Conservation (phyloP, 2,329 filamentous ascomycete genomes). For the Aureobasidium sp. region DNA sequence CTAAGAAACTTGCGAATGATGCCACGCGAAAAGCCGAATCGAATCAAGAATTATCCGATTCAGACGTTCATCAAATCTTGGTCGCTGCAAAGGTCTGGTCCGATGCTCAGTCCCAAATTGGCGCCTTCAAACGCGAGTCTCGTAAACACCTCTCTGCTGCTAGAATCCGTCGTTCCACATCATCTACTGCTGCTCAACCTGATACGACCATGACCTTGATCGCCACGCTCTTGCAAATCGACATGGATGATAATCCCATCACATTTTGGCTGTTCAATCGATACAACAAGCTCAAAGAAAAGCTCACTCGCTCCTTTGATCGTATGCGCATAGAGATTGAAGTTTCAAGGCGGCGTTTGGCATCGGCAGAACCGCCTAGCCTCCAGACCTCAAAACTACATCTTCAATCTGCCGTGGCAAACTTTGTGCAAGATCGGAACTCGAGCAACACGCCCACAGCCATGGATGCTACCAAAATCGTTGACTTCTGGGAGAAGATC, state of each 20-base stretch:
- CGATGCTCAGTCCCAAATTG: slow-evolving; percentile 80
- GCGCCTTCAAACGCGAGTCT: slow-evolving; percentile 76
- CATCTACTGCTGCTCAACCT: slow-evolving; percentile 42
- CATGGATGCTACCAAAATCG: slow-evolving; percentile 69
- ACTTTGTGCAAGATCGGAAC: slow-evolving; percentile 26
- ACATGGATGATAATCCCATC: slow-evolving; percentile 91
- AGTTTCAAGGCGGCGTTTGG: slow-evolving; percentile 72
- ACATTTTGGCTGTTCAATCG: slow-evolving; percentile 91
- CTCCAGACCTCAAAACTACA: slow-evolving; percentile 63
- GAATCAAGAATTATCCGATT: slow-evolving; percentile 56
- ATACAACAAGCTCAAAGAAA: slow-evolving; percentile 80
- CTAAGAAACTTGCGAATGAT: slow-evolving; percentile 72
- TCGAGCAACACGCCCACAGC: slow-evolving; percentile 36
- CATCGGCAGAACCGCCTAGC: slow-evolving; percentile 61
- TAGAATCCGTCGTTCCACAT: slow-evolving; percentile 42
- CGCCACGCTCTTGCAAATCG: slow-evolving; percentile 77
- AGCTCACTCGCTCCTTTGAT: slow-evolving; percentile 71
- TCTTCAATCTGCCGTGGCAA: slow-evolving; percentile 60
- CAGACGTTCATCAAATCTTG: slow-evolving; percentile 76
- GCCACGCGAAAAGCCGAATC: slow-evolving; percentile 59
- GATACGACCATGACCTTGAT: slow-evolving; percentile 94
- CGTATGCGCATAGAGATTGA: slow-evolving; percentile 89
- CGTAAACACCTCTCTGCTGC: slow-evolving; percentile 72
- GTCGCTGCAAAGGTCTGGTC: slow-evolving; percentile 91
- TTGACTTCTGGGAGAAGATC: slow-evolving; percentile 91